phyloP scores from a whole-genome alignment of 352 stramenopile genomes.

The Pythium plurisporium region DNA sequence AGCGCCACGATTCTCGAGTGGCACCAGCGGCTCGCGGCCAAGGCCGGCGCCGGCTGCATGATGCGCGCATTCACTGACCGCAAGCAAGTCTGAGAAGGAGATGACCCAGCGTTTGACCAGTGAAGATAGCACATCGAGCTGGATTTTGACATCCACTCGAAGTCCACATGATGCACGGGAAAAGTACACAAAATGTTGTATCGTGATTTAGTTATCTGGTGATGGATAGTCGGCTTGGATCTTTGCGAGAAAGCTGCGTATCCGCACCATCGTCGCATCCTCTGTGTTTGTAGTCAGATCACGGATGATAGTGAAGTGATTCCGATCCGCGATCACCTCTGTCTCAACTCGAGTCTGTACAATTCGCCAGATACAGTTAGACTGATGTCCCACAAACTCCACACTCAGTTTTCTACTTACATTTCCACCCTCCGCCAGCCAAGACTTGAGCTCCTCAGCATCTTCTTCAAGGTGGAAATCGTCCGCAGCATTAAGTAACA shows the following conservation, averaged over 20 bases:
- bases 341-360: slow-evolving; percentile 33
- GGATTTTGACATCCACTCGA: too few species aligned
- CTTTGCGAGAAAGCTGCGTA: slow-evolving; percentile 39
- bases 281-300: slow-evolving; percentile 37
- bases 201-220: too few species aligned
- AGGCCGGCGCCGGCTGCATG: slow-evolving; percentile 83
- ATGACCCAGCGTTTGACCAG: too few species aligned
- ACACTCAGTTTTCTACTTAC: slow-evolving; percentile 30
- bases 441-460: slow-evolving; percentile 51
- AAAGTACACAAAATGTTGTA: too few species aligned
- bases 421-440: slow-evolving; percentile 51
- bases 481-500: slow-evolving; percentile 64
- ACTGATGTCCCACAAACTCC: too few species aligned
- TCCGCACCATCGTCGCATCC: slow-evolving; percentile 40
- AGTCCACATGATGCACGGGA: too few species aligned
- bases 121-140: too few species aligned
- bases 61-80: slow-evolving; percentile 86
- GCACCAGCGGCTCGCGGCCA: slow-evolving; percentile 82
- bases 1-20: slow-evolving; percentile 84
- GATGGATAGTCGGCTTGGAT: too few species aligned
- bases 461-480: slow-evolving; percentile 85
- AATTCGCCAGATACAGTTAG: too few species aligned
- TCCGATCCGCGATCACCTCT: slow-evolving; percentile 41
- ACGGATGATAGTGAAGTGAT: slow-evolving; percentile 75
- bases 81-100: slow-evolving; percentile 63